Evolutionary conservation across 768 basidiomycete species (phyloP), one percentile per base, ranked within the genome.

Genomic region (Suillus paluster): DNA sequence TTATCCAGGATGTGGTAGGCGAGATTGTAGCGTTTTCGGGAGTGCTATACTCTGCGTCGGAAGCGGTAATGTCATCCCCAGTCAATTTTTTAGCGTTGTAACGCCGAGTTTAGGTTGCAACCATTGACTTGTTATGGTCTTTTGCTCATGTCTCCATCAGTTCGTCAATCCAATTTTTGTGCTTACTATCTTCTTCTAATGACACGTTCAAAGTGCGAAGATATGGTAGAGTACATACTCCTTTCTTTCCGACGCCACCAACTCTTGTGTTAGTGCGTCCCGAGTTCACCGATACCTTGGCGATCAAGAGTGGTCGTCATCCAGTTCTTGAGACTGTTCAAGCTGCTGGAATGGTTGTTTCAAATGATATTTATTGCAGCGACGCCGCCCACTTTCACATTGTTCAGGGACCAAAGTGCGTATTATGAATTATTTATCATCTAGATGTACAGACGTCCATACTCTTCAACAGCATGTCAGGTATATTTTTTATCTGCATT

Each of bases 341-440:
- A 63, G 78, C 86, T 1, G 83, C 84, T 0, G 90, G 88, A 4
- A 86, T 82, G 5, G 79, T 95, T 30, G 87, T 98, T 4, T 84
- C 93, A 5, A 99, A 98, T 69, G 97, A 99, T 71, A 88, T 92
- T 1, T 99, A 92, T 68, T 92, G 92, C 68, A 91, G 89, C 61
- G 86, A 90, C 62, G 85, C 91, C 1, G 89, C 94, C 2, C 84
- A 84, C 2, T 99, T 99, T 71, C 95, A 98, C 74, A 84, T 98
- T 34, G 84, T 99, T 36, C 94, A 93, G 64, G 96, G 96, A 0
- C 94, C 94, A 3, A 94, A 94, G 92, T 93, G 67, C 69, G 85
- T 77, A 5, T 46, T 14, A 11, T 34, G 63, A 50, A 62, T 49
- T 25, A 19, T 14, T 39, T n/a, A 39, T 57, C 27, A 19, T 49